Evolutionary conservation across 2,329 filamentous ascomycete species (phyloP), one percentile per base, ranked within the genome.

Genomic region (Colletotrichum musicola): DNA sequence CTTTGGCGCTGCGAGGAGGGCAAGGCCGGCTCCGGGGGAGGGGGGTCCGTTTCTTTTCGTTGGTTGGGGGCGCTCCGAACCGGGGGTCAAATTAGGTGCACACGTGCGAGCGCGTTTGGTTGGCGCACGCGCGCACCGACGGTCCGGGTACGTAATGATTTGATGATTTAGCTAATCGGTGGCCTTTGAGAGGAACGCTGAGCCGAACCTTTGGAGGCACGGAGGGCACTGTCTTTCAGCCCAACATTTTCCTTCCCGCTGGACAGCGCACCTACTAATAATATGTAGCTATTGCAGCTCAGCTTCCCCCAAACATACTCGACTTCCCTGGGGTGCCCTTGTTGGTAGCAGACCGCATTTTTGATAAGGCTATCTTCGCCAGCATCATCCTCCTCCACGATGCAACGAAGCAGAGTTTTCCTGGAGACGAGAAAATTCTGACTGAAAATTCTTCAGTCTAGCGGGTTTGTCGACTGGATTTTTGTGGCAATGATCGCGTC

Each of bases 41-140:
- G 30, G 30, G 57, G 50, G 44, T 53, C 25, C 49, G 50, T 40
- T 20, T 46, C 20, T 42, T 55, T 44, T 16, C 44, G 66, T 66
- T 66, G 62, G 63, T 69, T 69, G 67, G 67, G 67, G 63, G 51
- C 44, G 62, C 67, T 69, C 67, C 67, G 67, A 59, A 44, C 63
- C 63, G 63, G 67, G 58, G 58, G 63, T 62, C 68, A 67, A 69
- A 68, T 69, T 69, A 57, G 64, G 50, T 62, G 49, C 49, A 66
- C 67, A 58, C 57, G 67, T 69, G 67, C 62, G 40, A 35, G 64
- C 66, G 67, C 57, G 67, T 69, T 58, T 68, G 57, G 62, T 61
- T 53, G 50, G 44, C 50, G 66, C 66, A 65, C 40, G 16, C 40
- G 16, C 40, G 61, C 55, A 60, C 42, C 62, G 60, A 62, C 42